These are phyloP conservation scores for Aspergillus tamarii DNA, from an alignment of 2,329 filamentous ascomycete species.

Conservation along the genomic window DNA sequence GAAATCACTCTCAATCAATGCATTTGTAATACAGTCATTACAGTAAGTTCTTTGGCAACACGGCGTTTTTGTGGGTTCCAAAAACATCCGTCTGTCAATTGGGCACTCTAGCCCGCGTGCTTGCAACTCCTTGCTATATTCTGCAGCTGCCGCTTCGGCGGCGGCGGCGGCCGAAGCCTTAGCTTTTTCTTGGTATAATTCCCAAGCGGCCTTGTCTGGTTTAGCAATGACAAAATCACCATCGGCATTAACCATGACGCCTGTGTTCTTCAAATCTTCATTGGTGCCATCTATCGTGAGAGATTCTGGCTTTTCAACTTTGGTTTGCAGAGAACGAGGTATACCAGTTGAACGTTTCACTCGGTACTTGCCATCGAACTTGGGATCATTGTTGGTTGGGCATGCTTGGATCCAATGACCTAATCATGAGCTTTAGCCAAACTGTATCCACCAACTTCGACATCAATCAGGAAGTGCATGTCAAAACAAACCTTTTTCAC, in stretches of 20 bases:
- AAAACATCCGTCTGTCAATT: conserved; percentile 96
- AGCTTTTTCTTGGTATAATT: conserved; percentile 92
- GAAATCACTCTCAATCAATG: conserved; percentile 97
- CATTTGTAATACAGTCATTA: conserved; percentile 99
- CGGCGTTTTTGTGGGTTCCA: conserved; percentile 98
- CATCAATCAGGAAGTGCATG: not conserved
- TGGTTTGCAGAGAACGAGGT: conserved; percentile 91
- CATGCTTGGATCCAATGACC: conserved; percentile 99
- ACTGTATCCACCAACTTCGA: not conserved
- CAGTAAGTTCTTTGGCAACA: conserved; percentile 99
- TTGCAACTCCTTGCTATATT: conserved; percentile 83
- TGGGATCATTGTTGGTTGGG: conserved; percentile 97
- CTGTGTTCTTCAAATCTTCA: conserved; percentile 80
- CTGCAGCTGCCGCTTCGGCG: conserved; percentile 74
- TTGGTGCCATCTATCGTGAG: conserved; percentile 73
- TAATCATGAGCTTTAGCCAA: conserved; percentile 37
- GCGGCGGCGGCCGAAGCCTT: conserved; percentile 83
- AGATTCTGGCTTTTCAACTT: conserved; percentile 85
- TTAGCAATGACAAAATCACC: conserved; percentile 97
- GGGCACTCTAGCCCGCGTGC: conserved; percentile 88
- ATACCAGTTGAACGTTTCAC: conserved; percentile 98
- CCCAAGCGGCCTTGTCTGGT: conserved; percentile 94
- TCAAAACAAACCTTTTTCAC: conserved; percentile 70
- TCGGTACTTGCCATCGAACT: conserved; percentile 88
- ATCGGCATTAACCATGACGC: conserved; percentile 96